Conservation (phyloP, 1,139 yeast species). For the Taphrina confusa region DNA sequence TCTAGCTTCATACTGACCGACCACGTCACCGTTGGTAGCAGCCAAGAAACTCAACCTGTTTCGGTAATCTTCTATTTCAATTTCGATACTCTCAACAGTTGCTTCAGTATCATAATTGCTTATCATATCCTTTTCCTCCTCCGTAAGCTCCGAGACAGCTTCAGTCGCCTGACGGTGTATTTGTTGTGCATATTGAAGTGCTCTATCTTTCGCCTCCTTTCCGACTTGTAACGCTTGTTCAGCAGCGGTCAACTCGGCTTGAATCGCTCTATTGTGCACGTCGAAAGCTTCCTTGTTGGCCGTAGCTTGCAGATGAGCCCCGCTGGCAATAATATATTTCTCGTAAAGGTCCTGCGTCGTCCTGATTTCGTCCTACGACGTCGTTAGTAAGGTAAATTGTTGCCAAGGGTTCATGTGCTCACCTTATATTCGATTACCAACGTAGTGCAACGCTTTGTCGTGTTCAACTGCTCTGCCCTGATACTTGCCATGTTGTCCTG, state of each 20-base stretch:
- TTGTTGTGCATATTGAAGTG: conserved; percentile 3
- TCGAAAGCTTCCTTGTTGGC: conserved; percentile 30
- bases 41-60: conserved; percentile 44
- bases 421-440: conserved; percentile 10
- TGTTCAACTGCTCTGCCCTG: conserved; percentile 39
- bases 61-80: conserved; percentile 44
- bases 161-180: conserved; percentile 11
- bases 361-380: conserved; percentile 7
- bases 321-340: not conserved
- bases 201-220: not conserved
- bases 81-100: conserved; percentile 43
- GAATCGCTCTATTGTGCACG: conserved; percentile 9
- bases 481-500: conserved; percentile 43
- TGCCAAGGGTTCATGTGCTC: not conserved
- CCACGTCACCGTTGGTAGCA: conserved; percentile 41
- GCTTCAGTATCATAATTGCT: conserved; percentile 13
- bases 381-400: not conserved
- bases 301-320: conserved; percentile 6
- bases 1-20: conserved; percentile 43
- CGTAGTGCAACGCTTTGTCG: not conserved
- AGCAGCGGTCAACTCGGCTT: conserved; percentile 16
- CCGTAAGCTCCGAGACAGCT: not conserved
- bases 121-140: conserved; percentile 13
- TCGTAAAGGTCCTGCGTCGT: conserved; percentile 9
- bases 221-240: conserved; percentile 22